Conservation (phyloP, 2,329 filamentous ascomycete genomes). For the Cladosporium velox region DNA sequence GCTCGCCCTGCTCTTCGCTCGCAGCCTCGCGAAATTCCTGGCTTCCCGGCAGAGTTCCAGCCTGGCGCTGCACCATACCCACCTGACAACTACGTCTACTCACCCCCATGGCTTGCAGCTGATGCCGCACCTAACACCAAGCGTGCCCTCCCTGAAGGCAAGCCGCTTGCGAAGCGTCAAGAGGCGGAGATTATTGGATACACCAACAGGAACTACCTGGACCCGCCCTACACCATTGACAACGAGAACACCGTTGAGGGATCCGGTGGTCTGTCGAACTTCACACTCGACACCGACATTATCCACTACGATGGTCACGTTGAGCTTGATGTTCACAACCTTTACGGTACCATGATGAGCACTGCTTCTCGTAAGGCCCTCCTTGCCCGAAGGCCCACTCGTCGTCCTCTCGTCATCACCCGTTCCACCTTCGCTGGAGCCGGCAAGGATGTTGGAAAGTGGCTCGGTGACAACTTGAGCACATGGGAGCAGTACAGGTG, state of each 20-base stretch:
- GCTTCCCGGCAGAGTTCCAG: slow-evolving; percentile 69
- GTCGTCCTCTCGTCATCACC: slow-evolving; percentile 69
- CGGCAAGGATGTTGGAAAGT: slow-evolving; percentile 58
- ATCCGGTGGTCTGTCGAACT: slow-evolving; percentile 43
- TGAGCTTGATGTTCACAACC: slow-evolving; percentile 73
- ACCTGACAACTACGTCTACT: slow-evolving; percentile 18
- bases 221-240: slow-evolving; percentile 65
- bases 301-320: slow-evolving; percentile 65
- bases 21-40: slow-evolving; percentile 65
- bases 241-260: slow-evolving; percentile 56
- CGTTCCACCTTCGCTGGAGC: slow-evolving; percentile 72
- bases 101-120: slow-evolving; percentile 37
- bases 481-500: slow-evolving; percentile 44
- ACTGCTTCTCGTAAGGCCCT: slow-evolving; percentile 64
- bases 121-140: slow-evolving; percentile 53
- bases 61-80: slow-evolving; percentile 41
- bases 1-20: slow-evolving; percentile 52
- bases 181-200: slow-evolving; percentile 52
- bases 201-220: slow-evolving; percentile 63
- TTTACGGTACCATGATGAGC: slow-evolving; percentile 66
- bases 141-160: slow-evolving; percentile 9
- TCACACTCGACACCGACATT: slow-evolving; percentile 63
- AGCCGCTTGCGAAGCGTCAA: slow-evolving; percentile 21
- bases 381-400: slow-evolving; percentile 60
- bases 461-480: slow-evolving; percentile 55